These are phyloP conservation scores for Nothomitra cinnamomea DNA, from an alignment of 2,329 filamentous ascomycete genomes.

Conservation along the genomic window DNA sequence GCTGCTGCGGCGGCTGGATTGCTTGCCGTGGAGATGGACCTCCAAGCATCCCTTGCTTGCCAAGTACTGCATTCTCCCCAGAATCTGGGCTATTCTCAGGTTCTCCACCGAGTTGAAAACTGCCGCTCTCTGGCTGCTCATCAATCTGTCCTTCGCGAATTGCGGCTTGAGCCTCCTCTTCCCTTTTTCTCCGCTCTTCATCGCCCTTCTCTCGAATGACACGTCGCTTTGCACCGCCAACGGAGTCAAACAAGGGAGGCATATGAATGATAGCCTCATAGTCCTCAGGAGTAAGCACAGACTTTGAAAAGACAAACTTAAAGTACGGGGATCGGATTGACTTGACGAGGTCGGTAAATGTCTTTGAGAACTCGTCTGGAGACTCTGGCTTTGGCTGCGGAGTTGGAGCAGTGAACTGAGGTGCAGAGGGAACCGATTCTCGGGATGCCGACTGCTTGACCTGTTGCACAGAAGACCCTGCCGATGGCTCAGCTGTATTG, in stretches of 20 bases:
- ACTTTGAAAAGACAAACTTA: constrained; percentile 35
- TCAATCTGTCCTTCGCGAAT: constrained; percentile 39
- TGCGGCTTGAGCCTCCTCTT: constrained; percentile 36
- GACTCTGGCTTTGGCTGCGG: constrained; percentile 2
- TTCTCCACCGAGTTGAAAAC: constrained; percentile 78
- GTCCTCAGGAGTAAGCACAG: constrained; percentile 29
- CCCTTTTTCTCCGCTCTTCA: constrained; percentile 36
- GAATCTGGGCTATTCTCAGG: constrained; percentile 59
- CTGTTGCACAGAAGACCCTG: not conserved
- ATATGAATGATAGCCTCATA: constrained; percentile 36
- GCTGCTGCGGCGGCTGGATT: constrained; percentile 63
- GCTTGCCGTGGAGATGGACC: constrained; percentile 42
- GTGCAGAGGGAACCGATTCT: not conserved
- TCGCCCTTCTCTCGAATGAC: constrained; percentile 55
- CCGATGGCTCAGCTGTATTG: not conserved
- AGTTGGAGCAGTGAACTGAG: not conserved
- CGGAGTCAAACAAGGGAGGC: constrained; percentile 67
- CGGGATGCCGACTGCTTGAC: not conserved
- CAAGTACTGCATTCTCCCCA: constrained; percentile 19
- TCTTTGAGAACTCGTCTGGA: constrained; percentile 1
- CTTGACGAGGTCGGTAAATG: constrained; percentile 26
- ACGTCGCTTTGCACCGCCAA: constrained; percentile 66
- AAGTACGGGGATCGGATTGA: constrained; percentile 32
- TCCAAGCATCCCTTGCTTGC: constrained; percentile 27
- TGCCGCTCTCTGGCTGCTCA: constrained; percentile 66